A percentile compares a stretch with the other conserved stretches of the same genome.
These are phyloP conservation scores for Torulaspora gathmanii DNA, from an alignment of 805 yeast species.

Conservation along the genomic window DNA sequence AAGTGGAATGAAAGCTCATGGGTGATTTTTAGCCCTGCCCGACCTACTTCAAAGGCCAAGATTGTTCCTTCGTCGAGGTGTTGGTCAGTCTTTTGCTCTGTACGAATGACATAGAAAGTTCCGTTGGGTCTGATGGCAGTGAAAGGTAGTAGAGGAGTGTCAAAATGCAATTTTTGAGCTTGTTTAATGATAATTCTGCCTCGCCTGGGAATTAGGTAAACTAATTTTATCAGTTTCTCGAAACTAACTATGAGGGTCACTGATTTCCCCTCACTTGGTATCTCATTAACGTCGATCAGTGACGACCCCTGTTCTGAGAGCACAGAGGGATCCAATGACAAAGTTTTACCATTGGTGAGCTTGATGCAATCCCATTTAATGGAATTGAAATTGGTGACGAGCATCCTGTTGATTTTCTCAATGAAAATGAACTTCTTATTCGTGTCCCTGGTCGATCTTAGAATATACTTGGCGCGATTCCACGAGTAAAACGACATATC, in stretches of 20 bases:
- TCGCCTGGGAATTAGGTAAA: slow-evolving; percentile 16
- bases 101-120: slow-evolving; percentile 8
- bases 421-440: slow-evolving; percentile 23
- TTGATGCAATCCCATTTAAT: slow-evolving; percentile 29
- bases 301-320: slow-evolving; percentile 5
- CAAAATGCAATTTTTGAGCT: slow-evolving; percentile 6
- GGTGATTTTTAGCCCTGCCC: slow-evolving; percentile 2
- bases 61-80: neutral
- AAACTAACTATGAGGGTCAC: slow-evolving; percentile 15
- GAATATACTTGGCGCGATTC: slow-evolving; percentile 21
- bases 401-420: slow-evolving; percentile 26
- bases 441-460: slow-evolving; percentile 24
- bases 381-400: slow-evolving; percentile 21
- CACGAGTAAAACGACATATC: slow-evolving; percentile 22
- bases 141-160: neutral
- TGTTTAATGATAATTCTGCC: slow-evolving; percentile 14
- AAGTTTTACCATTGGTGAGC: slow-evolving; percentile 25
- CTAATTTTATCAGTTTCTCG: slow-evolving; percentile 16
- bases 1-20: slow-evolving; percentile 3
- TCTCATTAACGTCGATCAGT: slow-evolving; percentile 15
- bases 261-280: neutral
- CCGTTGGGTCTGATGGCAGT: slow-evolving; percentile 9
- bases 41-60: neutral
- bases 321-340: slow-evolving; percentile 18
- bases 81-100: neutral